These are phyloP conservation scores for Mycena alexandri DNA, from an alignment of 768 basidiomycete genomes.

Conservation along the genomic window DNA sequence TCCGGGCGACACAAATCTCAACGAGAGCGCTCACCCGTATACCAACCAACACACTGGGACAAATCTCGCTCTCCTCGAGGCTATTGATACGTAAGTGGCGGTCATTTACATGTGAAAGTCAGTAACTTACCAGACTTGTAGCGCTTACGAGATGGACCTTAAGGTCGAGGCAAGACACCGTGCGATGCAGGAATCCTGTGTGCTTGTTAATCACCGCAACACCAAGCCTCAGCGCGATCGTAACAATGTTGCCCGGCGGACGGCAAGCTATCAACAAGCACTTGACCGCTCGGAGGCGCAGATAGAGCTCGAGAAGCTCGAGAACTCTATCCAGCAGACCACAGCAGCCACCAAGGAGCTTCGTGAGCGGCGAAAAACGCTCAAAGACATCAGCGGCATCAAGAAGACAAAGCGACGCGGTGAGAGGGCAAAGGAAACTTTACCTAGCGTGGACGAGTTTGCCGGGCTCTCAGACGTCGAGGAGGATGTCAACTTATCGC, in stretches of 20 bases:
- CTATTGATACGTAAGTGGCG: constrained; percentile 30
- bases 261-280: not conserved
- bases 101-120: not conserved
- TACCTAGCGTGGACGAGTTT: constrained; percentile 3
- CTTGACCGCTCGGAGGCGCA: not conserved
- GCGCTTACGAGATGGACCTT: constrained; percentile 20
- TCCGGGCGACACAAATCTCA: constrained; percentile 37
- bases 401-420: constrained; percentile 24
- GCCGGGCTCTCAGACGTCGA: not conserved
- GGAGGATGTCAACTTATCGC: not conserved
- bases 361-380: constrained; percentile 4
- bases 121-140: not conserved
- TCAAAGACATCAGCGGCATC: constrained; percentile 12
- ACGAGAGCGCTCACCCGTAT: constrained; percentile 36
- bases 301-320: constrained; percentile 16
- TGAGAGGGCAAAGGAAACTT: constrained; percentile 7
- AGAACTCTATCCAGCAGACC: not conserved
- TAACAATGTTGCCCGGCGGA: constrained; percentile 6
- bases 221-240: constrained; percentile 12
- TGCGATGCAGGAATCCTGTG: not conserved
- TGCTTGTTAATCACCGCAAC: not conserved
- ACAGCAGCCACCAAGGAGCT: not conserved
- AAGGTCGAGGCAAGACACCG: not conserved
- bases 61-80: constrained; percentile 34
- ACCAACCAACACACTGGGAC: constrained; percentile 22